Conservation (phyloP, 176 grass and related monocot genomes). For the Cymbopogon citratus region DNA sequence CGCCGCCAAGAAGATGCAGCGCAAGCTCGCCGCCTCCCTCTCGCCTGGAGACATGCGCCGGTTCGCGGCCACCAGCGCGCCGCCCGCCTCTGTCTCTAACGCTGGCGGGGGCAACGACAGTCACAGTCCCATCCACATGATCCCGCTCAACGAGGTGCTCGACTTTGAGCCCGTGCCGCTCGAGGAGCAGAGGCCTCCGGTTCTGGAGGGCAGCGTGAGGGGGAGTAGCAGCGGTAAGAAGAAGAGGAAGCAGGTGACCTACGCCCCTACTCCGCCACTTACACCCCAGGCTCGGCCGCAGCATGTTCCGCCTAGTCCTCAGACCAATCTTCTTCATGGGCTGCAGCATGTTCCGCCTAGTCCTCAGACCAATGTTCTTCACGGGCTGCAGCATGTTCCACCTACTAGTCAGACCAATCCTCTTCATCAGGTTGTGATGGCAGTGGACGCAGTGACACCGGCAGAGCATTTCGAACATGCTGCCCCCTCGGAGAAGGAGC, state of each 20-base stretch:
- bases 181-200: conserved; percentile 16
- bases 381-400: neutral
- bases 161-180: conserved; percentile 31
- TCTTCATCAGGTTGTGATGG: conserved; percentile 23
- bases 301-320: neutral
- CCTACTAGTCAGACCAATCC: conserved; percentile 15
- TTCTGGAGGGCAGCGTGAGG: conserved; percentile 22
- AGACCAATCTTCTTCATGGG: conserved; percentile 10
- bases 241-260: conserved; percentile 33
- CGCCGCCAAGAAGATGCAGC: conserved; percentile 57
- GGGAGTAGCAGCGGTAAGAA: conserved; percentile 30
- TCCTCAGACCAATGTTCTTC: conserved; percentile 15
- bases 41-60: conserved; percentile 29
- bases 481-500: conserved; percentile 40
- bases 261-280: neutral
- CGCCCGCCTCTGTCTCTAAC: neutral
- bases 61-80: neutral
- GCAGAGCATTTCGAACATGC: neutral
- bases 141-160: conserved; percentile 48
- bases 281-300: neutral
- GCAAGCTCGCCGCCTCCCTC: conserved; percentile 35
- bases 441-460: neutral
- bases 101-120: neutral
- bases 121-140: conserved; percentile 36
- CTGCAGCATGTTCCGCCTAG: neutral